phyloP scores from a whole-genome alignment of 345 rosid genomes.

The Turritis glabra region DNA sequence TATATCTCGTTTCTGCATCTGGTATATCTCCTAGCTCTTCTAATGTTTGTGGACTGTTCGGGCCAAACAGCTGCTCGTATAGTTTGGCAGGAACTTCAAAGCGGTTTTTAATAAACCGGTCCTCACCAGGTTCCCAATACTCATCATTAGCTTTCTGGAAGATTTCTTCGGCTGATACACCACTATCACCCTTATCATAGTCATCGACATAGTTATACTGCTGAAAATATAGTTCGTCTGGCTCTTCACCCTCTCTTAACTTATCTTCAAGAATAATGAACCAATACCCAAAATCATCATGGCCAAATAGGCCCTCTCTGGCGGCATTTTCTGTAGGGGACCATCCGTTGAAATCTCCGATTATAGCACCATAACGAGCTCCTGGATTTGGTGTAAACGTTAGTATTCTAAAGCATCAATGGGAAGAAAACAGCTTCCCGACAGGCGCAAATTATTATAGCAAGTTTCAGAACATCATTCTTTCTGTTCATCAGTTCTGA shows the following conservation, averaged over 20 bases:
- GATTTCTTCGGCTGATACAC: conserved; percentile 68
- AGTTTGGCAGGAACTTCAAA: conserved; percentile 86
- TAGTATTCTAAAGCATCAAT: conserved; percentile 4
- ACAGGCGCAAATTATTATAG: not conserved
- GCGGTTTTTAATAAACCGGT: conserved; percentile 70
- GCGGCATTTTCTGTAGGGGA: conserved; percentile 85
- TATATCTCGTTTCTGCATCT: conserved; percentile 82
- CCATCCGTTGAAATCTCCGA: conserved; percentile 93
- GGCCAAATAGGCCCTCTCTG: conserved; percentile 84
- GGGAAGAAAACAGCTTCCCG: not conserved
- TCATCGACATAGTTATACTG: conserved; percentile 86
- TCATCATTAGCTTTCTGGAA: conserved; percentile 83
- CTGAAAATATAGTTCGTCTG: conserved; percentile 93
- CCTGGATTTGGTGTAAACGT: conserved; percentile 49
- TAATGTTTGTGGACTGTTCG: conserved; percentile 82
- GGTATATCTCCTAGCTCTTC: conserved; percentile 80
- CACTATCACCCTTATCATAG: conserved; percentile 91
- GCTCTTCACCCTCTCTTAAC: conserved; percentile 78
- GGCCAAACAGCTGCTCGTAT: conserved; percentile 89
- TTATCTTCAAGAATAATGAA: conserved; percentile 88
- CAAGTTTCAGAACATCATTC: conserved; percentile 2
- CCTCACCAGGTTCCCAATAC: conserved; percentile 99
- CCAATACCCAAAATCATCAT: conserved; percentile 96
- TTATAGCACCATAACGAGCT: conserved; percentile 89
- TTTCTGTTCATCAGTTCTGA: not conserved